These are phyloP conservation scores for Apostasia ramifera DNA, from an alignment of 106 monocot species.

Conservation along the genomic window DNA sequence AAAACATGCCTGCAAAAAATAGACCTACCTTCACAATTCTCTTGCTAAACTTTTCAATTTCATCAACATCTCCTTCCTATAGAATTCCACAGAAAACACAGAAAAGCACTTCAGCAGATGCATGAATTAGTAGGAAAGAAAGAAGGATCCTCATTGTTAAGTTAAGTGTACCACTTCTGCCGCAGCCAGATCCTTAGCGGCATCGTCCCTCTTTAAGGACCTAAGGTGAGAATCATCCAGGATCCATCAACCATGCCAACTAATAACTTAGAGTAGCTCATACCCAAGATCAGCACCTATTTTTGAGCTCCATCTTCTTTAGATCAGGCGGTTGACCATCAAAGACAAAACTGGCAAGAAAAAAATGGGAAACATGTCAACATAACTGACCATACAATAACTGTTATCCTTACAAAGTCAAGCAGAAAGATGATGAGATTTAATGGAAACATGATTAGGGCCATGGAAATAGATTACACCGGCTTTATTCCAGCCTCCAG, in stretches of 20 bases:
- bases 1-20: too few species aligned
- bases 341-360: conserved; percentile 74
- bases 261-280: background rate
- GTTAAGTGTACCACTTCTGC: conserved; percentile 61
- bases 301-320: conserved; percentile 92
- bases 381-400: background rate
- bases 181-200: conserved; percentile 55
- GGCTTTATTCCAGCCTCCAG: conserved; percentile 97
- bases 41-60: conserved; percentile 96
- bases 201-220: conserved; percentile 78
- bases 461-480: conserved; percentile 39
- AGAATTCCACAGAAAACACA: background rate
- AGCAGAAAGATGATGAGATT: background rate
- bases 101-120: background rate
- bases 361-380: background rate
- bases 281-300: conserved; percentile 31
- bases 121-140: background rate
- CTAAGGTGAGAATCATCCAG: conserved; percentile 21
- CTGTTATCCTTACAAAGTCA: background rate
- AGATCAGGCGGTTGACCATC: conserved; percentile 94
- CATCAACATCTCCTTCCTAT: conserved; percentile 79
- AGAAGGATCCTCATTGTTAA: background rate
- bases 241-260: background rate
- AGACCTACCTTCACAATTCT: conserved; percentile 82
- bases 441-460: background rate